Conservation (phyloP, 2,329 filamentous ascomycete genomes). For the Cryphonectria naterciae region DNA sequence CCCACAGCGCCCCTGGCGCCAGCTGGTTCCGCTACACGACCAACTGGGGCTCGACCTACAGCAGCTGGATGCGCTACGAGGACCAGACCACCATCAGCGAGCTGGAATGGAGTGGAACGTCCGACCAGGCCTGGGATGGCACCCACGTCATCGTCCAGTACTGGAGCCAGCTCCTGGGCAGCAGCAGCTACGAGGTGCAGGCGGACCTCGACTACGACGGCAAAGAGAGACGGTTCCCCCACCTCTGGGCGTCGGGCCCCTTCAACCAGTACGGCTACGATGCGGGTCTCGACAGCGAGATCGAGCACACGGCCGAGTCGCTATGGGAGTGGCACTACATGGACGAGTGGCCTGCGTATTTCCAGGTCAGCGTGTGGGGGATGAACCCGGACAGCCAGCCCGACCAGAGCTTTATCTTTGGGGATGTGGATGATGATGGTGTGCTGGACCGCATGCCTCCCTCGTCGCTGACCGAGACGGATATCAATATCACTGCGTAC, state of each 20-base stretch:
- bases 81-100: slow-evolving; percentile 54
- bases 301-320: slow-evolving; percentile 51
- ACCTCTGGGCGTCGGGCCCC: slow-evolving; percentile 63
- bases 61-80: slow-evolving; percentile 58
- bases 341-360: slow-evolving; percentile 63
- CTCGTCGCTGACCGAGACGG: slow-evolving; percentile 54
- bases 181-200: slow-evolving; percentile 63
- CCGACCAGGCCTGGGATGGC: slow-evolving; percentile 61
- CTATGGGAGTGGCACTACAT: slow-evolving; percentile 63
- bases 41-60: slow-evolving; percentile 64
- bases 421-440: slow-evolving; percentile 62
- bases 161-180: slow-evolving; percentile 61
- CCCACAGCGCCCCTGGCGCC: slow-evolving; percentile 62
- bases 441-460: slow-evolving; percentile 66
- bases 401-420: slow-evolving; percentile 60
- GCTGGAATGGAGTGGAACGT: slow-evolving; percentile 59
- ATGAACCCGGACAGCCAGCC: slow-evolving; percentile 65
- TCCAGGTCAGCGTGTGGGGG: slow-evolving; percentile 68
- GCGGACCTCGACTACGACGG: slow-evolving; percentile 53
- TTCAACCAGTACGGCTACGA: slow-evolving; percentile 68
- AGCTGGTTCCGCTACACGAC: slow-evolving; percentile 64
- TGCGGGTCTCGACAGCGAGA: slow-evolving; percentile 55
- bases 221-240: slow-evolving; percentile 56
- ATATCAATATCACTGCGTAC: slow-evolving; percentile 60
- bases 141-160: slow-evolving; percentile 67